Evolutionary conservation across 768 basidiomycete genomes (phyloP), one percentile per base, ranked within the genome.

Genomic region (Lactifluus echinatus): DNA sequence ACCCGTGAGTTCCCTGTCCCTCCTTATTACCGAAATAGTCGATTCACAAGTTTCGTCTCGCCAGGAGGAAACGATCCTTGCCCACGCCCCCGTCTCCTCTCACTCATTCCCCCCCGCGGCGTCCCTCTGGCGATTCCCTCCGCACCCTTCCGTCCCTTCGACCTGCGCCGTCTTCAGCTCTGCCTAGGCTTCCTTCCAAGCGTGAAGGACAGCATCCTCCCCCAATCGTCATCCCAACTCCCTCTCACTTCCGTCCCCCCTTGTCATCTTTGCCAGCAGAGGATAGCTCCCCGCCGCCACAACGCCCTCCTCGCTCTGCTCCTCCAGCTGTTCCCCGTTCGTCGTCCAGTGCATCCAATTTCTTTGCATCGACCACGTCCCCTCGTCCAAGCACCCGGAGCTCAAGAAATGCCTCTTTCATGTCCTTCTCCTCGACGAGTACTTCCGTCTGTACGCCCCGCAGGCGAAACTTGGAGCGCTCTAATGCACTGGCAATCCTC

Each of bases 121-220:
- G 72, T 24, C 36, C 71, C 2, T 76, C 72, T 7, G 75, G 69
- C 26, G 74, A 76, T 58, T 71, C 78, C 0, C 65, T 79, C 45
- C 75, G 78, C 29, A 70, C 67, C 31, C 75, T 83, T 28, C 83
- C 83, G 15, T 82, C 81, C 2, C 79, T 79, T 2, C 82, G 83
- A 66, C 83, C 83, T 5, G 79, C 73, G 0, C 84, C 82, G 0
- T 82, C 78, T 4, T 66, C 72, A 3, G 76, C 74, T 2, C 72
- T 82, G 8, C 83, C 81, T 0, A 72, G 75, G 1, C 64, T 75
- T 19, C 79, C 79, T 5, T 57, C 49, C 26, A 2, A 58, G 19
- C 50, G 28, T 64, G 28, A 49, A 14, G 43, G 51, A 3, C 52
- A 40, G 8, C 54, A n/a, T 40, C 17, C 42, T 40, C 42, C 53